Percentiles rank a stretch among this genome's conserved stretches.
phyloP scores from a whole-genome alignment of 2,329 filamentous ascomycete genomes.

The Exophiala viscosa region DNA sequence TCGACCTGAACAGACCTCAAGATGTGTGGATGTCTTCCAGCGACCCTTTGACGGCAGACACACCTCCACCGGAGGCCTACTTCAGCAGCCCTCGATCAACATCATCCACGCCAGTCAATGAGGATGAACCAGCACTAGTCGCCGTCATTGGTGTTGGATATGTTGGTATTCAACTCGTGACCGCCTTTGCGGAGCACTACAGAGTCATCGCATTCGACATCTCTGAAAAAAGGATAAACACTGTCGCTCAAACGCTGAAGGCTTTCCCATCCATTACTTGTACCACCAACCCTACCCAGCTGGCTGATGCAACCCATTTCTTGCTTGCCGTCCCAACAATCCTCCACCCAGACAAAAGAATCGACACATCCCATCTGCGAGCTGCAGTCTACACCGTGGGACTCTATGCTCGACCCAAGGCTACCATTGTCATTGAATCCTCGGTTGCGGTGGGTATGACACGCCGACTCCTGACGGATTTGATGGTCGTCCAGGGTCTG shows the following conservation, averaged over 20 bases:
- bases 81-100: neutral
- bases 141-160: slow-evolving; percentile 11
- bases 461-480: slow-evolving; percentile 2
- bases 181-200: slow-evolving; percentile 6
- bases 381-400: slow-evolving; percentile 3
- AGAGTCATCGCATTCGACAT: slow-evolving; percentile 8
- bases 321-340: slow-evolving; percentile 13
- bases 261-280: neutral
- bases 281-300: neutral
- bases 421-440: slow-evolving; percentile 13
- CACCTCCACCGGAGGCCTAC: neutral
- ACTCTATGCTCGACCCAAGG: neutral
- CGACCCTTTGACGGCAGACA: neutral
- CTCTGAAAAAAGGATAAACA: neutral
- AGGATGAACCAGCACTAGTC: neutral
- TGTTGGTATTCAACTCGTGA: slow-evolving; percentile 7
- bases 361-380: slow-evolving; percentile 3
- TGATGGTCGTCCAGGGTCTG: neutral
- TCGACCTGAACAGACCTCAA: neutral
- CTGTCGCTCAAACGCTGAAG: neutral
- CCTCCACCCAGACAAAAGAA: slow-evolving; percentile 2
- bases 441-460: slow-evolving; percentile 12
- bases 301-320: slow-evolving; percentile 8
- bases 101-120: neutral
- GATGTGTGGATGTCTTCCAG: neutral